Percentiles rank a stretch among this genome's conserved stretches.
phyloP scores from a whole-genome alignment of 768 basidiomycete genomes.

The Tylopilus vinaceipallidus region DNA sequence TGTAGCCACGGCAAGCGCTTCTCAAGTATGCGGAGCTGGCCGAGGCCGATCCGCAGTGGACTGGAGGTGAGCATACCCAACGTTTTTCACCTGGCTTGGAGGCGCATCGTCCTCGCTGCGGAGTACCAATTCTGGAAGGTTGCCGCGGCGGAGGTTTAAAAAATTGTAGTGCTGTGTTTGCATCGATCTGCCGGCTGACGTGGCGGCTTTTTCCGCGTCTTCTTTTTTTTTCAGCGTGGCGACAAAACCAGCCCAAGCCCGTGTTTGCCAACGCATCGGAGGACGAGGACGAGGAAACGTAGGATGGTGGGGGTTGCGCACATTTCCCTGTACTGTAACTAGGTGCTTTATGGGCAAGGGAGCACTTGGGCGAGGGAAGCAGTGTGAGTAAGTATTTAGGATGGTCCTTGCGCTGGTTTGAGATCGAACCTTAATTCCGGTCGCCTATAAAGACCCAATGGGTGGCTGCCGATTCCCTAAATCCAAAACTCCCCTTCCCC shows the following conservation, averaged over 20 bases:
- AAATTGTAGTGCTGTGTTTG: conserved; percentile 32
- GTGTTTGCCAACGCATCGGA: conserved; percentile 69
- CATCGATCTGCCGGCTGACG: conserved; percentile 48
- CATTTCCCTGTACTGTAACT: conserved; percentile 3
- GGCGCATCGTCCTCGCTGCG: conserved; percentile 25
- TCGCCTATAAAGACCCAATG: conserved; percentile 80
- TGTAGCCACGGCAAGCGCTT: conserved; percentile 92
- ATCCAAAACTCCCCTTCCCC: conserved; percentile 56
- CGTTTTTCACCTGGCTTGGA: conserved; percentile 12
- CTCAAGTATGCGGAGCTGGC: conserved; percentile 85
- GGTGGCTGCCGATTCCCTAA: conserved; percentile 67
- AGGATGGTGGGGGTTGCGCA: conserved; percentile 34
- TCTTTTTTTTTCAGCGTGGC: conserved; percentile 73
- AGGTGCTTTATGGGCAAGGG: conserved; percentile 7
- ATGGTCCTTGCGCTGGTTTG: conserved; percentile 69
- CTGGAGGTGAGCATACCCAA: conserved; percentile 59
- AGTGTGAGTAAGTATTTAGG: conserved; percentile 39
- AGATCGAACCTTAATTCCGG: conserved; percentile 83
- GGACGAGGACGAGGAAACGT: conserved; percentile 57
- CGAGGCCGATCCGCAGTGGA: conserved; percentile 81
- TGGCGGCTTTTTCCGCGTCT: conserved; percentile 41
- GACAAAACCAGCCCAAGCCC: conserved; percentile 78
- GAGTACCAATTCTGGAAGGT: conserved; percentile 26
- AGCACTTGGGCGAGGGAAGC: conserved; percentile 20
- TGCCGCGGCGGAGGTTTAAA: conserved; percentile 33